Evolutionary conservation across 2,329 filamentous ascomycete species (phyloP).

Genomic region (Sclerotinia nivalis): DNA sequence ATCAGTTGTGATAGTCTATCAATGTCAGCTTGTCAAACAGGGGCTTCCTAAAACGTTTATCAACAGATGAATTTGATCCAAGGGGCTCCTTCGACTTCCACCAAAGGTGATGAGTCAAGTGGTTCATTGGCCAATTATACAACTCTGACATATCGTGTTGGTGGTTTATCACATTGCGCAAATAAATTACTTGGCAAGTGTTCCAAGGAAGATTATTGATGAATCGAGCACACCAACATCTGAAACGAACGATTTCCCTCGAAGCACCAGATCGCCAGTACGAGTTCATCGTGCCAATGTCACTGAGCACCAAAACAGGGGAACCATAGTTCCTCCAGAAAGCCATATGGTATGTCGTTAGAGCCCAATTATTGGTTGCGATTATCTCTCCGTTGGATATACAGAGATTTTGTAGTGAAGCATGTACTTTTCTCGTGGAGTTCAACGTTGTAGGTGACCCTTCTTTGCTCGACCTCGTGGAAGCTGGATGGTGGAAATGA

Average conservation of each 20-base stretch:
- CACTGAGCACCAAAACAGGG: not conserved
- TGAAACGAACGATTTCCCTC: not conserved
- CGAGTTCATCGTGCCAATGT: not conserved
- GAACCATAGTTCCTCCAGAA: not conserved
- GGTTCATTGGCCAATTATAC: not conserved
- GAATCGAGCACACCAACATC: not conserved
- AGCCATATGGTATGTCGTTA: not conserved
- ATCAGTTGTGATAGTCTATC: not conserved
- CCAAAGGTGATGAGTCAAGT: not conserved
- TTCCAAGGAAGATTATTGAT: not conserved
- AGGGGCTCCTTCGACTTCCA: not conserved
- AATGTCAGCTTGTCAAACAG: not conserved
- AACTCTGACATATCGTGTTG: not conserved
- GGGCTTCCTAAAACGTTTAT: too few relatives aligned
- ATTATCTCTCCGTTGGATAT: not conserved
- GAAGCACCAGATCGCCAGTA: slow-evolving; percentile 1
- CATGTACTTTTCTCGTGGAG: not conserved
- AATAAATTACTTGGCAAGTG: not conserved
- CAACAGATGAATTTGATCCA: not conserved
- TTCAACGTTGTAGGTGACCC: not conserved
- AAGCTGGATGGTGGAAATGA: slow-evolving; percentile 4
- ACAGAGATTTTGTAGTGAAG: not conserved
- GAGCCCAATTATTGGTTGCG: not conserved
- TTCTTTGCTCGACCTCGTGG: not conserved
- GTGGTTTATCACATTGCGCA: not conserved